Evolutionary conservation across 2,329 filamentous ascomycete genomes (phyloP).

Genomic region (Epichloe typhina): DNA sequence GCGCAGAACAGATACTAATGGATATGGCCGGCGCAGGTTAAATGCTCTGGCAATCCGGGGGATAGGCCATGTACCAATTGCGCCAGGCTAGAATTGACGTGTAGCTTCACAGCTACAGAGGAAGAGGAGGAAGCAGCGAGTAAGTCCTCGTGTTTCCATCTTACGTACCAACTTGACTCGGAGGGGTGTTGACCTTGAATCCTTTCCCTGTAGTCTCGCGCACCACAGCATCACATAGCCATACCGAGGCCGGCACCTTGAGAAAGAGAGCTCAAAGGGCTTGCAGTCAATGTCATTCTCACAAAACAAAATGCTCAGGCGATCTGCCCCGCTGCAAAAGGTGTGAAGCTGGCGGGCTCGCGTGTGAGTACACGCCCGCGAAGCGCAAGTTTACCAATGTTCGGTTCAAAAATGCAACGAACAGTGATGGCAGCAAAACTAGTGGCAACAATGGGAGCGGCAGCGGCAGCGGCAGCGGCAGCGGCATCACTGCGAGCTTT

Average conservation of each 20-base stretch:
- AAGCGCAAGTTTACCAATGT: slow-evolving; percentile 26
- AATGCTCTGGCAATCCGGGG: slow-evolving; percentile 25
- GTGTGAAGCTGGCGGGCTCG: slow-evolving; percentile 21
- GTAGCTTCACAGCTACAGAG: slow-evolving; percentile 19
- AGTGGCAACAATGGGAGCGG: not conserved
- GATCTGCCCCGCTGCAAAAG: slow-evolving; percentile 26
- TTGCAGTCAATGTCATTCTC: slow-evolving; percentile 27
- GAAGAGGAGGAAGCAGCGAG: slow-evolving; percentile 11
- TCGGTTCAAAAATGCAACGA: slow-evolving; percentile 10
- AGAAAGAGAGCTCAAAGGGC: slow-evolving; percentile 28
- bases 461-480: too few relatives aligned
- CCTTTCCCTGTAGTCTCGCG: slow-evolving; percentile 17
- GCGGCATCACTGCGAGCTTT: not conserved
- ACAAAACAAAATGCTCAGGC: slow-evolving; percentile 31
- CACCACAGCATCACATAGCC: slow-evolving; percentile 26
- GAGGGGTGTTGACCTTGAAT: not conserved
- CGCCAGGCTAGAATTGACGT: slow-evolving; percentile 22
- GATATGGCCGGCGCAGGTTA: slow-evolving; percentile 21
- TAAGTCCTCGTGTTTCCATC: slow-evolving; percentile 5
- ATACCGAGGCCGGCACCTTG: slow-evolving; percentile 28
- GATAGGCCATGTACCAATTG: slow-evolving; percentile 26
- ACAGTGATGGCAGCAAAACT: not conserved
- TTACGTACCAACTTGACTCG: not conserved
- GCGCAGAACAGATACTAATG: not conserved
- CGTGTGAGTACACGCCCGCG: slow-evolving; percentile 26